Percentiles rank a stretch among this genome's conserved stretches.
Conservation (phyloP, 2,329 filamentous ascomycete genomes). For the Drechslerella dactyloides region DNA sequence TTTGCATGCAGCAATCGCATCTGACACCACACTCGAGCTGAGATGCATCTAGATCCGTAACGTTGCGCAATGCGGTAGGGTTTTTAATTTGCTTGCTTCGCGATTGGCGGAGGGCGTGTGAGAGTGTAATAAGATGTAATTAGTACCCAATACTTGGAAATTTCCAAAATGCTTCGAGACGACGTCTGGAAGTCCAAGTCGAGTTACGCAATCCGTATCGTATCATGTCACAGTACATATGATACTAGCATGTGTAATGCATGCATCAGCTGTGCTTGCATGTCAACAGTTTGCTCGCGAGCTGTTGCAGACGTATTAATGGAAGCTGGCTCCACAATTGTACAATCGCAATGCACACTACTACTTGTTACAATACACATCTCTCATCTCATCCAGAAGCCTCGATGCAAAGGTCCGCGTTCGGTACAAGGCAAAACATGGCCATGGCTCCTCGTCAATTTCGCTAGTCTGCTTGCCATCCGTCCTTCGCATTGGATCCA, state of each 20-base stretch:
- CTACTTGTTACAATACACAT: no score
- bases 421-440: conserved; percentile 1
- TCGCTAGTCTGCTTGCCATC: neutral
- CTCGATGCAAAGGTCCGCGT: neutral
- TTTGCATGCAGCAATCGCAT: conserved; percentile 1
- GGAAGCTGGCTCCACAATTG: neutral
- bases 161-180: conserved; percentile 1
- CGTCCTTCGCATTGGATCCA: neutral
- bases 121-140: no score
- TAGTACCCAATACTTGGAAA: neutral
- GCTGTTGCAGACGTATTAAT: neutral
- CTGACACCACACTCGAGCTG: neutral
- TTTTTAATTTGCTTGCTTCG: no score
- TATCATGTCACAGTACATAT: no score
- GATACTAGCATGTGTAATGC: neutral
- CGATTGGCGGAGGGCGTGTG: no score
- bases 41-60: neutral
- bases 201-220: neutral
- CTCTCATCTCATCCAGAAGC: neutral
- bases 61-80: no score
- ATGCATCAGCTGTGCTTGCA: no score
- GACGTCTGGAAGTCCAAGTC: neutral
- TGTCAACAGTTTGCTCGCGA: neutral
- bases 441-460: neutral
- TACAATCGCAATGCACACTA: no score